A percentile compares a stretch with the other conserved stretches of the same genome.
Evolutionary conservation across 345 rosid species (phyloP).

Genomic region (Hibiscus syriacus): DNA sequence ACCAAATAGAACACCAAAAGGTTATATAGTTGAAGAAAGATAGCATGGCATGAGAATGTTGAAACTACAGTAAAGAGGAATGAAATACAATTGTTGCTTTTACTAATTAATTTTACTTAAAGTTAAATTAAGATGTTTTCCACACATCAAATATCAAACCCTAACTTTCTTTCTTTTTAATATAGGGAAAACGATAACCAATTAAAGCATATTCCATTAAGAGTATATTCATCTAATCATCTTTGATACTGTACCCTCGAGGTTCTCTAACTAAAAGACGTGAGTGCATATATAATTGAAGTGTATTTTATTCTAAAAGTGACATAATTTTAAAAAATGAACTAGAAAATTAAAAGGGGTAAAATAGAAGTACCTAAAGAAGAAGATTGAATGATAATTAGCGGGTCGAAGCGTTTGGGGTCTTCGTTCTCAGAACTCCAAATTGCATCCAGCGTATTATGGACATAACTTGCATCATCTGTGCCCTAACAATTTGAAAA

Average conservation of each 20-base stretch:
- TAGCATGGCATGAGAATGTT: not conserved
- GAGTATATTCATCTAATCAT: no score
- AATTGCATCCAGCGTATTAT: slow-evolving; percentile 22
- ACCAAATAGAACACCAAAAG: not conserved
- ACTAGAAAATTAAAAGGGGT: not conserved
- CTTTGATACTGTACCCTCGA: no score
- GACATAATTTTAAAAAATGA: not conserved
- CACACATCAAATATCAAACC: no score
- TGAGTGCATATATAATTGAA: not conserved
- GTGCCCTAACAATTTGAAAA: not conserved
- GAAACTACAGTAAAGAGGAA: not conserved
- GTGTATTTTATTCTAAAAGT: not conserved
- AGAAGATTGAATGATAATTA: slow-evolving; percentile 55
- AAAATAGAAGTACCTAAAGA: slow-evolving; percentile 29
- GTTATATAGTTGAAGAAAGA: not conserved
- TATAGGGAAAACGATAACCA: no score
- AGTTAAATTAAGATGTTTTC: no score
- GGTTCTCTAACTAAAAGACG: not conserved
- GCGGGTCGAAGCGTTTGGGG: slow-evolving; percentile 34
- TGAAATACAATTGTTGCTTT: not conserved
- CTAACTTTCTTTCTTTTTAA: not conserved
- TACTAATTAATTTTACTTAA: not conserved
- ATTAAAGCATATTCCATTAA: no score
- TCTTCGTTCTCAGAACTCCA: slow-evolving; percentile 30
- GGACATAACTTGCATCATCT: slow-evolving; percentile 19